Conservation (phyloP, 768 basidiomycete species). For the Naganishia antarctica region DNA sequence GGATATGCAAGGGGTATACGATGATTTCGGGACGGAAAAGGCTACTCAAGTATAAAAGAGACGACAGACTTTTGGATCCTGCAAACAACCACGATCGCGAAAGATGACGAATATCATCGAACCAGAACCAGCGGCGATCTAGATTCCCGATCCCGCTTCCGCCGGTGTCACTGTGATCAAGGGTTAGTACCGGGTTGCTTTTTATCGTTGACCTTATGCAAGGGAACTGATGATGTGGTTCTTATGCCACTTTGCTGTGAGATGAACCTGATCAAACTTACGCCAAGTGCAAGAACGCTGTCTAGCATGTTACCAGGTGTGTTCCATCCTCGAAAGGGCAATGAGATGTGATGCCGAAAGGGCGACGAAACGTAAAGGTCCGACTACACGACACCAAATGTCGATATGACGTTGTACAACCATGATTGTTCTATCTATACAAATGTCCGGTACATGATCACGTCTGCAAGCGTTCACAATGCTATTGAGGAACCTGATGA, state of each 20-base stretch:
- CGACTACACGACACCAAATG: not conserved
- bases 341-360: too few relatives aligned
- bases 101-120: slow-evolving; percentile 20
- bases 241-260: too few relatives aligned
- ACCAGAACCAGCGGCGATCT: not conserved
- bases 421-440: slow-evolving; percentile 3
- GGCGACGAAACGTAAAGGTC: not conserved
- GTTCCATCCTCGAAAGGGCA: too few relatives aligned
- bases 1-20: too few relatives aligned
- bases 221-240: too few relatives aligned
- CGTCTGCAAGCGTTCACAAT: too few relatives aligned
- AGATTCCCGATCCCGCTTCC: not conserved
- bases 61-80: too few relatives aligned
- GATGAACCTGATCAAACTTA: too few relatives aligned
- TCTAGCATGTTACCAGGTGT: too few relatives aligned
- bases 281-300: too few relatives aligned
- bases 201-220: not conserved
- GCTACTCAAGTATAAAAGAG: too few relatives aligned
- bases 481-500: not conserved
- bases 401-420: slow-evolving; percentile 13
- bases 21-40: too few relatives aligned
- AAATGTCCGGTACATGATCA: slow-evolving; percentile 9
- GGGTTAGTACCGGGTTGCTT: not conserved
- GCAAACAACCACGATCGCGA: slow-evolving; percentile 1
- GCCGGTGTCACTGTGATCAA: not conserved